A percentile compares a stretch with the other conserved stretches of the same genome.
These are phyloP conservation scores for Tephrocybe sp. DNA, from an alignment of 768 basidiomycete genomes.

Conservation along the genomic window DNA sequence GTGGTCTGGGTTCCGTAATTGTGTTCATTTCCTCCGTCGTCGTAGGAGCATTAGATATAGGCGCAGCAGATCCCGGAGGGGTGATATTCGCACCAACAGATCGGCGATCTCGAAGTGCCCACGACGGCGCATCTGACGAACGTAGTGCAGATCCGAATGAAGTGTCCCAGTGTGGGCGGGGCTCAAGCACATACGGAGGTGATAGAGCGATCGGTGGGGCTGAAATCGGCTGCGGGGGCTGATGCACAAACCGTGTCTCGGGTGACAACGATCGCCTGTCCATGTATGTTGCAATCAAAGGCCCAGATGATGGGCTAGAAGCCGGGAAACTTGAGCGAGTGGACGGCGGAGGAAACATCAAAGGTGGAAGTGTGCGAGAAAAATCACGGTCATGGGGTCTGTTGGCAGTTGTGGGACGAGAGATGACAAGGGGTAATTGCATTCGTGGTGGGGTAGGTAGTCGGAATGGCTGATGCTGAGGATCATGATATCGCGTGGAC, in stretches of 20 bases:
- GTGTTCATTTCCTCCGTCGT: neutral
- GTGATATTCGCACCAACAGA: slow-evolving; percentile 28
- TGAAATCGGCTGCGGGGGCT: slow-evolving; percentile 28
- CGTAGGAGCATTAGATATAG: neutral
- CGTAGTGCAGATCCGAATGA: slow-evolving; percentile 37
- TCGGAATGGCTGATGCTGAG: slow-evolving; percentile 5
- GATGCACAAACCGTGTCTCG: slow-evolving; percentile 32
- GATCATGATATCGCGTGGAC: slow-evolving; percentile 2
- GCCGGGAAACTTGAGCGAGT: slow-evolving; percentile 11
- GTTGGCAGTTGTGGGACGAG: slow-evolving; percentile 23
- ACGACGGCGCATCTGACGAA: slow-evolving; percentile 35
- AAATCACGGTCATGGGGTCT: slow-evolving; percentile 23
- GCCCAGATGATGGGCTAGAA: slow-evolving; percentile 1
- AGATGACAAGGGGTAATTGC: slow-evolving; percentile 18
- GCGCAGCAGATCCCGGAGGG: slow-evolving; percentile 19
- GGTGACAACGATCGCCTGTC: slow-evolving; percentile 33
- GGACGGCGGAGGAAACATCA: slow-evolving; percentile 24
- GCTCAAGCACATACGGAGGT: slow-evolving; percentile 68
- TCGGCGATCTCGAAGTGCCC: slow-evolving; percentile 32
- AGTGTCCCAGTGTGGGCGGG: slow-evolving; percentile 64
- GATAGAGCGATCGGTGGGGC: slow-evolving; percentile 30
- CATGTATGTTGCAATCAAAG: slow-evolving; percentile 14
- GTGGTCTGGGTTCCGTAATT: slow-evolving; percentile 18
- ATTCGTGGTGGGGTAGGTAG: slow-evolving; percentile 23
- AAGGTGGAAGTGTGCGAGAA: slow-evolving; percentile 36